Evolutionary conservation across 495 filamentous ascomycete species (phyloP), one percentile per base, ranked within the genome.

Genomic region (Massariosphaeria phaeospora): DNA sequence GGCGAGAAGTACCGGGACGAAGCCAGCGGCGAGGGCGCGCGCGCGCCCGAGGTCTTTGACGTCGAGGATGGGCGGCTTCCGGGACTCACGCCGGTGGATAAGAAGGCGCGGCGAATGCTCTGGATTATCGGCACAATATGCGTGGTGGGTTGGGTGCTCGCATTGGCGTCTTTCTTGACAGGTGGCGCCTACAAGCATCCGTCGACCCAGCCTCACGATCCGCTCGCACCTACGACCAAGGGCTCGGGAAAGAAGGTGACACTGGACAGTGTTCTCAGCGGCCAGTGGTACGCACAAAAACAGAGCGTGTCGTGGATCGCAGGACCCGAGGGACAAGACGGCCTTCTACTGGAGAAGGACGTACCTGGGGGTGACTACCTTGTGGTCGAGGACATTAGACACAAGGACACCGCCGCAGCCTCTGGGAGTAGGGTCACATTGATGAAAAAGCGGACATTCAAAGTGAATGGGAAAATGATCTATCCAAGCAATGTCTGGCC

Each of bases 301-400:
- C 88, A 91, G 65, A 77, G 76, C 23, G 86, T 97, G 48, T 82
- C 84, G 10, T 98, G 93, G 93, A 91, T 97, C 48, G 80, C 80
- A 8, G 88, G 89, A 6, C 77, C 89, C 21, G 76, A 85, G 47
- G 89, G 89, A 23, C 85, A 95, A 68, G 91, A 96, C 69, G 90
- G 90, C 4, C 73, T 96, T 23, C 66, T 95, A 36, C 74, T 96
- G 21, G 85, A 94, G 67, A 70, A 73, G 59, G 77, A 72, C 13
- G 78, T 75, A 31, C 73, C 68, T 13, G 52, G 64, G 6, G 77
- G 85, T 49, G 85, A 84, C 38, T 95, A 83, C 61, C 74, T 95
- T 21, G 80, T 89, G 1, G 86, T 95, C n/a, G 86, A 96, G 64
- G 89, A 96, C 67, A 82, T 97, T 48, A 77, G 85, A 38, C 74